Evolutionary conservation across 495 filamentous ascomycete species (phyloP).

Genomic region (Diplogelasinospora grovesii): DNA sequence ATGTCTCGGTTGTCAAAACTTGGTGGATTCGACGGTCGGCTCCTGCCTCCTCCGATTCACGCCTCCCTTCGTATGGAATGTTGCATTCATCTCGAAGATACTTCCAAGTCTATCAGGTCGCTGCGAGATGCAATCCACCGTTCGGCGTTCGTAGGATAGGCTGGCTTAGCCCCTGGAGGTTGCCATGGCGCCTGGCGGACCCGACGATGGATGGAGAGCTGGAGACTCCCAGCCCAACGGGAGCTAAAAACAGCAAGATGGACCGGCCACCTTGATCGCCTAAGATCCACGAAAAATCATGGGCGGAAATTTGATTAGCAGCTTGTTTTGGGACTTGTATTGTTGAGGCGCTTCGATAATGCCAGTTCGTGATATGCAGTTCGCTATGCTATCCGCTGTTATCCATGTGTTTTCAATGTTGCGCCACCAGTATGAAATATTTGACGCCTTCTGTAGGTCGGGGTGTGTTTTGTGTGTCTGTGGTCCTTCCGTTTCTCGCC

Average conservation of each 20-base stretch:
- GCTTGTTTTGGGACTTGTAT: slow-evolving; percentile 13
- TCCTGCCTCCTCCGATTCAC: slow-evolving; percentile 3
- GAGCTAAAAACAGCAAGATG: slow-evolving; percentile 21
- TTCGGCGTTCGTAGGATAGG: too few relatives aligned
- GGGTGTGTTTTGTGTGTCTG: too few relatives aligned
- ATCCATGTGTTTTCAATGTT: not conserved
- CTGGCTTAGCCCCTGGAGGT: too few relatives aligned
- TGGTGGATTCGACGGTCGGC: too few relatives aligned
- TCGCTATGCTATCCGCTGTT: too few relatives aligned
- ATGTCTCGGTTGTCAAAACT: not conserved
- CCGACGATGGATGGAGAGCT: slow-evolving; percentile 15
- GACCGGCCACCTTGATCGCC: slow-evolving; percentile 6
- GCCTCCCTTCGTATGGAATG: slow-evolving; percentile 2
- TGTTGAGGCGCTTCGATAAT: slow-evolving; percentile 15
- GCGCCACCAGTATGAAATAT: not conserved
- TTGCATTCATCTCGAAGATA: slow-evolving; percentile 5
- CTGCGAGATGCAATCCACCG: too few relatives aligned
- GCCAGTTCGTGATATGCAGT: not conserved
- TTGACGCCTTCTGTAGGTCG: too few relatives aligned
- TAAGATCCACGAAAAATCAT: slow-evolving; percentile 16
- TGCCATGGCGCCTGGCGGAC: slow-evolving; percentile 10
- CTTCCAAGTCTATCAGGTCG: slow-evolving; percentile 1
- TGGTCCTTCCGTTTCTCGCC: too few relatives aligned
- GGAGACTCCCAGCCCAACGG: slow-evolving; percentile 26
- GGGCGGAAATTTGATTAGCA: slow-evolving; percentile 19